Evolutionary conservation across 345 rosid species (phyloP), one percentile per base, ranked within the genome.

Genomic region (Gynandropsis gynandra): DNA sequence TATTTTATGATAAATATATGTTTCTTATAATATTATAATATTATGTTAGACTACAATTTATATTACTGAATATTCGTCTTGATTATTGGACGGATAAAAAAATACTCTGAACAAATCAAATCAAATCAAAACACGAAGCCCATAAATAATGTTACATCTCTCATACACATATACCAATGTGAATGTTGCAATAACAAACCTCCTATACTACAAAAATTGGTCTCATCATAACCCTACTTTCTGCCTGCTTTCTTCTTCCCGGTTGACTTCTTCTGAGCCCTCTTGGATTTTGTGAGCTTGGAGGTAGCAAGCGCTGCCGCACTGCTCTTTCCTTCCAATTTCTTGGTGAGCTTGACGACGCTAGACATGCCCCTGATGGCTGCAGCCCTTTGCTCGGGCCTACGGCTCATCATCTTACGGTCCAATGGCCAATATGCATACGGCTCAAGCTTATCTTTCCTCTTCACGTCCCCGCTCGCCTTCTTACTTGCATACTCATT

Each of bases 361-460:
- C 95, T 82, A 2, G 82, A 67, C 89, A 92, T 87, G 9, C 98
- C 98, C 65, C 75, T 82, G 44, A 86, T 65, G 0, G 98, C 98
- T 24, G 90, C 81, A 8, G 88, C 95, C 35, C 80, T 74, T 52
- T 87, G 97, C 62, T 87, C 84, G 1, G 97, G 85, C 58, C 90
- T 79, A 36, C 83, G 79, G 64, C 97, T 87, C 85, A 87, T 83
- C 97, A 92, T 85, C 78, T 87, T 92, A 7, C 95, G 80, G 61
- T 92, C 97, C 7, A 92, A 81, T 1, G 98, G 97, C 98, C 98
- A 92, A 58, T 87, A 92, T 0, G 98, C 98, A 59, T 85, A 87
- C 0, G 98, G 97, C 62, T 86, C 98, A 11, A 92, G 82, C 68
- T 87, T 92, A 39, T 77, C 97, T 69, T 87, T 92, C 79, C 75